Evolutionary conservation across 1,284 basidiomycete species (phyloP), one percentile per base, ranked within the genome.

Genomic region (Abortiporus biennis): DNA sequence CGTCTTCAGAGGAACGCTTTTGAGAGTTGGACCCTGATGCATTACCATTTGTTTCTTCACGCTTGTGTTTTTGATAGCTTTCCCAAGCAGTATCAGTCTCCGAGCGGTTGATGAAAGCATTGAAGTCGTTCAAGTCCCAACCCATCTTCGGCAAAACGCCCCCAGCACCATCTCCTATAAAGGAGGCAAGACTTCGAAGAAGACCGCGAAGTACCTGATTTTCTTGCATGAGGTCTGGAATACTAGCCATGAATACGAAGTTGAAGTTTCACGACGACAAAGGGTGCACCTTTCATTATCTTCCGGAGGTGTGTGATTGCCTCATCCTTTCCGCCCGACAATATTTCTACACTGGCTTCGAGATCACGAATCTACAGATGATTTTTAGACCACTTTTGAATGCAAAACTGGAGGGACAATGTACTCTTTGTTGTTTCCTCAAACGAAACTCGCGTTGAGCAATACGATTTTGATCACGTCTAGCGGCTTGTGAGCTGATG

Each of bases 51-150:
- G 27, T 24, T 22, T 49, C 48, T 15, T 64, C 62, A 25, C 59
- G 59, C 44, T 82, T 88, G 49, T 85, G 75, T 23, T 75, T 64
- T 48, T 90, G 79, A 55, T 85, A 92, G 36, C 88, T 85, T 57
- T 93, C 90, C 72, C 85, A 91, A 21, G 90, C 91, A 1, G 90
- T 92, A 58, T 94, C 91, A 0, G 90, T 92, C 63, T 94, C 91
- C 2, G 85, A 79, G 53, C 81, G 80, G 62, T 86, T 89, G 47
- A 92, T 68, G 50, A 84, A 86, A 36, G 78, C 78, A 51, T 87
- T 81, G 56, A 92, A 90, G 54, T 88, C 85, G 40, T 74, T 67
- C 48, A 78, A 53, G 42, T 85, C 72, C 82, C 80, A 89, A 9
- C 91, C 89, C 4, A 92, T 72, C 52, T 87, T 84, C 19, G 85